phyloP scores from a whole-genome alignment of 2,329 filamentous ascomycete species.

The Paraconiothyrium brasiliense region DNA sequence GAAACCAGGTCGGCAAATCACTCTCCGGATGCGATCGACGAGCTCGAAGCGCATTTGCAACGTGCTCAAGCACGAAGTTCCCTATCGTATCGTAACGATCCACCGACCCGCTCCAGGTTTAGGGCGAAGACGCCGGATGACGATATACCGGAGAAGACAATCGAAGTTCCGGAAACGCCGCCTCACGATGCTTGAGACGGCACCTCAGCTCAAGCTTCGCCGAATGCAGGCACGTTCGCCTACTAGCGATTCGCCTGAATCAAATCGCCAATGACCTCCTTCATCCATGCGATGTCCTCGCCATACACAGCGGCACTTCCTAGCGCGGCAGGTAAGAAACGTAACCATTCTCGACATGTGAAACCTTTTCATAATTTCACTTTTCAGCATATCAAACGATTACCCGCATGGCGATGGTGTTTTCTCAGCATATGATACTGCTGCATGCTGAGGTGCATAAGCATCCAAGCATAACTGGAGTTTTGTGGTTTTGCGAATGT shows the following conservation, averaged over 20 bases:
- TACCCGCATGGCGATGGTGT: constrained; percentile 15
- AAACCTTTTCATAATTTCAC: neutral
- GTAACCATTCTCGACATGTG: neutral
- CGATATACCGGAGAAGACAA: neutral
- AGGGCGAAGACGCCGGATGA: neutral
- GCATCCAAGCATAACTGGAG: too few species aligned
- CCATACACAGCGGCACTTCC: too few species aligned
- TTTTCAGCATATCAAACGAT: neutral
- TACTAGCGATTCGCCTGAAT: neutral
- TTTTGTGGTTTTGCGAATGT: too few species aligned
- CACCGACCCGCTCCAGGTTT: neutral
- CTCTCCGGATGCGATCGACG: neutral
- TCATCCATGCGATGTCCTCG: too few species aligned
- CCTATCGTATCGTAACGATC: too few species aligned
- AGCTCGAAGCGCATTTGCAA: neutral
- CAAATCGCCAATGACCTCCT: too few species aligned
- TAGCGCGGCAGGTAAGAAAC: too few species aligned
- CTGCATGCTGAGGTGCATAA: neutral
- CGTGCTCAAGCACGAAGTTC: neutral
- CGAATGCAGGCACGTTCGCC: too few species aligned
- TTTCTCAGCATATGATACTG: neutral
- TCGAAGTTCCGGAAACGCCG: constrained; percentile 7
- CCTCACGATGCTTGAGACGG: neutral
- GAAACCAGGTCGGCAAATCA: neutral
- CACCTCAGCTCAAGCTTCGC: neutral